phyloP scores from a whole-genome alignment of 2,329 filamentous ascomycete species.

The Chaetomiaceae sp. region DNA sequence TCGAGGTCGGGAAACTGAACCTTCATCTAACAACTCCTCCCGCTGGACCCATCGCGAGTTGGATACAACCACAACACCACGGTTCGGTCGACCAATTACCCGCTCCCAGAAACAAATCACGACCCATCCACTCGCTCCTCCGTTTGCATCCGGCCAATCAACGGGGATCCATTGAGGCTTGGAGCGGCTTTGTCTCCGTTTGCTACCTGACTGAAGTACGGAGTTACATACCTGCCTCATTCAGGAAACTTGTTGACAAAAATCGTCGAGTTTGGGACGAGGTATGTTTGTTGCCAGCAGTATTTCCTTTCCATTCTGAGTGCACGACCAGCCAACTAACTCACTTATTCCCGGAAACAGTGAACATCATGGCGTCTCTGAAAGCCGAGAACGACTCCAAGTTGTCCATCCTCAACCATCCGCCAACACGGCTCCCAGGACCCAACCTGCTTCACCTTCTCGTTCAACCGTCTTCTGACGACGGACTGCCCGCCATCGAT shows the following conservation, averaged over 20 bases:
- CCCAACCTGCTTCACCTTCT: constrained; percentile 53
- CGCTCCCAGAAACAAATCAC: constrained; percentile 21
- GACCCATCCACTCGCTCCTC: constrained; percentile 13
- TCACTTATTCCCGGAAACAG: no score
- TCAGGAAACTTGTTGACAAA: neutral
- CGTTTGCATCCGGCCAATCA: constrained; percentile 17
- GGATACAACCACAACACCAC: neutral
- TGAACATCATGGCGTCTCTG: neutral
- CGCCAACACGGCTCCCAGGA: constrained; percentile 38
- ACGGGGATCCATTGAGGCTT: constrained; percentile 9
- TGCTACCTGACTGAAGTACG: no score
- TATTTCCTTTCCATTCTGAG: no score
- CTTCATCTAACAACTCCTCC: no score
- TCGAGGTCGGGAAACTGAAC: no score
- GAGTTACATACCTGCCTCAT: neutral
- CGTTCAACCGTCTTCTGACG: constrained; percentile 41
- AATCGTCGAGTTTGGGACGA: no score
- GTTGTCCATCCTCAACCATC: constrained; percentile 46
- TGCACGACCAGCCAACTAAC: neutral
- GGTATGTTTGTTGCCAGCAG: no score
- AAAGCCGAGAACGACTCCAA: neutral
- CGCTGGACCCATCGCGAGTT: neutral
- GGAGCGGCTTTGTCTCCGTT: neutral
- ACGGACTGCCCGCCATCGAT: constrained; percentile 55
- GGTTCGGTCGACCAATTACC: constrained; percentile 18